Base-by-base conservation (phyloP, 768 basidiomycete species). In the Trametes cubensis region DNA sequence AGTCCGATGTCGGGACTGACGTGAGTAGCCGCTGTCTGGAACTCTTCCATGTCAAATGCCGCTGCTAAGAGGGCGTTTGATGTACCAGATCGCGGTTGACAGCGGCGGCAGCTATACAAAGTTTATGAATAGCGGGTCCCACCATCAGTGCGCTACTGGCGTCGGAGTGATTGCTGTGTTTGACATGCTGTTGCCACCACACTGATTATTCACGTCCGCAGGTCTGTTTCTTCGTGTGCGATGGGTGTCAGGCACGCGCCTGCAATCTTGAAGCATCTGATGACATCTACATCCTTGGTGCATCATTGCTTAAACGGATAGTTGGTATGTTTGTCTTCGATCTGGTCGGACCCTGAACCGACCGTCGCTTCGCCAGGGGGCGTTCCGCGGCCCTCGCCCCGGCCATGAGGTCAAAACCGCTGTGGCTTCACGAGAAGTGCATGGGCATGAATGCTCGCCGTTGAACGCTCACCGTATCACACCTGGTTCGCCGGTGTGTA, bases 271-370 rank as follows among this genome's bases (percentile, higher is more conserved):
- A 6, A 34, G 20, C 28, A 21, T n/a, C 30, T 38, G 44, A 45
- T 30, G 44, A 23, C 28, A 11, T 21, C n/a, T 15, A 5, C 28
- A 46, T 46, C 55, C n/a, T 28, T 45, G 55, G 55, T 20, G 6
- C 55, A 56, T 56, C 55, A 56, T 46, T 56, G 55, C 55, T 56
- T 20, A 38, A 56, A 25, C 14, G 30, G 41, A 10, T 25, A 23
- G 23, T 5, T 21, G 41, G 28, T 30, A 13, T 47, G 55, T 46
- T 56, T 45, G 44, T 46, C 34, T 45, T 21, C n/a, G 34, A 52
- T 39, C 51, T 52, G 13, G 51, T 20, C 34, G n/a, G 21, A 23
- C 26, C 20, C 18, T 52, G 21, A 34, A 20, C 38, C 38, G 51
- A n/a, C 34, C 10, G 49, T 40, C n/a, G 44, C 55, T 34, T 38